Conservation (phyloP, 1,139 yeast species). For the Saccharomyces hybrid region DNA sequence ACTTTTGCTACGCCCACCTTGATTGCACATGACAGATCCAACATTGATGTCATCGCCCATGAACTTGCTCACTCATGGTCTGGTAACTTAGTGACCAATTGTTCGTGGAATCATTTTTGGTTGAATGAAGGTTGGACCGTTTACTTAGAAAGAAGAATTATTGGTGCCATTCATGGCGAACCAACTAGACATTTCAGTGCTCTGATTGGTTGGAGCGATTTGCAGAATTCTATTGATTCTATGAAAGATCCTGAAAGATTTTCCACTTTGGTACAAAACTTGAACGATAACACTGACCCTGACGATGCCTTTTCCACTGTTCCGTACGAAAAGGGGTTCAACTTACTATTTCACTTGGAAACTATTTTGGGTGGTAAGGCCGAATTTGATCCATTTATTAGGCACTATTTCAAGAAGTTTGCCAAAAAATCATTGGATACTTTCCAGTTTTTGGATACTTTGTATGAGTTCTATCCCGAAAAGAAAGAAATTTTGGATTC, state of each 20-base stretch:
- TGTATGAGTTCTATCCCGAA: conserved; percentile 48
- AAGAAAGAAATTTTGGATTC: conserved; percentile 40
- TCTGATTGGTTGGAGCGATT: conserved; percentile 81
- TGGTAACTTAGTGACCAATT: conserved; percentile 82
- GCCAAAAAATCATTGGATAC: conserved; percentile 69
- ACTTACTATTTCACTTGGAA: conserved; percentile 68
- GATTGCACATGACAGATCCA: conserved; percentile 76
- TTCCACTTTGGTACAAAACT: conserved; percentile 61
- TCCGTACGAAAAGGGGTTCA: conserved; percentile 88
- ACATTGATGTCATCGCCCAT: conserved; percentile 84
- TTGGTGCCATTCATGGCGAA: conserved; percentile 72
- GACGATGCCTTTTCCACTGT: conserved; percentile 85
- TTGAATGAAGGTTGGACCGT: conserved; percentile 96
- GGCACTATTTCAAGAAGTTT: conserved; percentile 63
- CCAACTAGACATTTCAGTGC: conserved; percentile 70
- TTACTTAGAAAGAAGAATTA: conserved; percentile 76
- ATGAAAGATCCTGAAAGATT: conserved; percentile 49
- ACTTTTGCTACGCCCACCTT: conserved; percentile 89
- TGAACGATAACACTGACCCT: conserved; percentile 63
- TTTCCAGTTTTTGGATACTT: conserved; percentile 66
- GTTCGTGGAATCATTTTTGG: conserved; percentile 93
- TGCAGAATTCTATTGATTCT: conserved; percentile 54
- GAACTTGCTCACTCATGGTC: conserved; percentile 92
- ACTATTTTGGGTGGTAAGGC: conserved; percentile 50
- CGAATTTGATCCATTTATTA: conserved; percentile 70